Evolutionary conservation across 495 filamentous ascomycete genomes (phyloP).

Genomic region (Choiromyces venosus): DNA sequence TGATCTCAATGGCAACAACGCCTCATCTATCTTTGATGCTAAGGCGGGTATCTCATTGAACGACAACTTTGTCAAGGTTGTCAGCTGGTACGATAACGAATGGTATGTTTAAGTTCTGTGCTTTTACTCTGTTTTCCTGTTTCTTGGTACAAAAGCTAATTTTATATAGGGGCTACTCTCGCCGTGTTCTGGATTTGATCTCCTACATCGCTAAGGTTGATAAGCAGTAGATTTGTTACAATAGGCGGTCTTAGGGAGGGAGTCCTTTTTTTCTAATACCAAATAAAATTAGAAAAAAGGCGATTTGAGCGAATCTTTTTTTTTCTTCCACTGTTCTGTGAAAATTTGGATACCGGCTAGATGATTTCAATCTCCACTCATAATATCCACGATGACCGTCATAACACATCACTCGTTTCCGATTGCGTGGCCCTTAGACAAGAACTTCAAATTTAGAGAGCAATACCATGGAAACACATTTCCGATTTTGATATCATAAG

Average conservation of each 20-base stretch:
- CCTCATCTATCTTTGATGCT: conserved; percentile 98
- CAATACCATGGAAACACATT: neutral
- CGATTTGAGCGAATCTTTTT: neutral
- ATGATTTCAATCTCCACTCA: neutral
- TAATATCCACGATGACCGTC: neutral
- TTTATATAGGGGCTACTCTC: conserved; percentile 71
- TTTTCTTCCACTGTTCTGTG: neutral
- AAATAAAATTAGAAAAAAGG: neutral
- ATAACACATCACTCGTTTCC: neutral
- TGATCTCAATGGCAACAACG: conserved; percentile 83
- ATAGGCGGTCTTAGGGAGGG: neutral
- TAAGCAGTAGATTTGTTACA: conserved; percentile 20
- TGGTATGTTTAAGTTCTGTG: conserved; percentile 47
- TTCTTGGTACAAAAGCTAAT: conserved; percentile 46
- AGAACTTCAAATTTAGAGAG: neutral
- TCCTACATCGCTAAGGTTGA: conserved; percentile 90
- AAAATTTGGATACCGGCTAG: neutral
- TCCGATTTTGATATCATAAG: neutral
- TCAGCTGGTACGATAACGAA: conserved; percentile 97
- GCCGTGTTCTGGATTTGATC: conserved; percentile 95
- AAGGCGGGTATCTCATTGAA: conserved; percentile 99
- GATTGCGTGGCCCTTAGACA: neutral
- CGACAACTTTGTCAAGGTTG: conserved; percentile 96
- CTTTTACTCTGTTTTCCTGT: neutral
- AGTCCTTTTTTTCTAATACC: neutral